Evolutionary conservation across 2,329 filamentous ascomycete species (phyloP), one percentile per base, ranked within the genome.

Genomic region (Colletotrichum sp.): DNA sequence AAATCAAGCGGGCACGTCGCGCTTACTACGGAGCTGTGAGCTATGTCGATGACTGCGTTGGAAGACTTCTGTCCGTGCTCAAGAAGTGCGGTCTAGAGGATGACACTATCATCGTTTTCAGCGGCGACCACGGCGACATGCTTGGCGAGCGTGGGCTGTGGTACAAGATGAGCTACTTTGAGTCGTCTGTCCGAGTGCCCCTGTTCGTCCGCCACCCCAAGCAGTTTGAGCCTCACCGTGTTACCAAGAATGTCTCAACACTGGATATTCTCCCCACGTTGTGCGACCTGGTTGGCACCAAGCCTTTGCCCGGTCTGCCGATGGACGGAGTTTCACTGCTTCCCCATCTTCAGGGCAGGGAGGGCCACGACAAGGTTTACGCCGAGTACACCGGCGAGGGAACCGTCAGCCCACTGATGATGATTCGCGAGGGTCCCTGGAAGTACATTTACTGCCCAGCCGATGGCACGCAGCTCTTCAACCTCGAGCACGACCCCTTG

Each of bases 131-230:
- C 82, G 96, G 96, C 72, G 96, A 98, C 85, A 98, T 98, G 96
- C 91, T 98, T 9, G 96, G 96, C 75, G 96, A 98, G 88, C 93
- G 95, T 69, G 94, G 95, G 8, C 88, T 98, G 63, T 98, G 96
- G 96, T 96, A 98, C 89, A 98, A 98, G 90, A 98, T 98, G 96
- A 95, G 92, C 82, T 98, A 97, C 90, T 98, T 96, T 81, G 96
- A 98, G 89, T 93, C 93, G 55, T 98, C 95, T 15, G 95, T 95
- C 62, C 94, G 96, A 32, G 96, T 98, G 27, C 96, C 96, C 2
- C 93, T 98, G 83, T 89, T 98, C 78, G 90, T 98, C 83, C 93
- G 95, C 84, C 92, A 96, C 81, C 96, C 96, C 30, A 89, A 92
- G 80, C 90, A 90, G 77, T 98, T 96, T 84, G 83, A 89, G 16